Percentiles rank a stretch among this genome's conserved stretches.
These are phyloP conservation scores for Alternaria sp. DNA, from an alignment of 2,329 filamentous ascomycete species.

Conservation along the genomic window DNA sequence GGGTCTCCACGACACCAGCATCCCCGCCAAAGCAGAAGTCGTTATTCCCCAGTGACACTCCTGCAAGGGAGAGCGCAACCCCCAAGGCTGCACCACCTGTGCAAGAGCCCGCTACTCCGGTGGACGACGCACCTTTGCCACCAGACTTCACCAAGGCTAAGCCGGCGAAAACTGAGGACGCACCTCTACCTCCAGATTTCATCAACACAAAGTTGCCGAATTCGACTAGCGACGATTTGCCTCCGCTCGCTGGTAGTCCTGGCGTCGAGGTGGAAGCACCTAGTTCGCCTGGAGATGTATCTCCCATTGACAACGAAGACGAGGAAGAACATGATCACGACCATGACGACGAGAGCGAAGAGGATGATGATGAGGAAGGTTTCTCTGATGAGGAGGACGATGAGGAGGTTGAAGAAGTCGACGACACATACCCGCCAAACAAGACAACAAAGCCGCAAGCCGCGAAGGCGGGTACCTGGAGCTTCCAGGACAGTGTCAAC, in stretches of 20 bases:
- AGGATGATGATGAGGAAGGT: conserved; percentile 46
- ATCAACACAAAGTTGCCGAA: conserved; percentile 36
- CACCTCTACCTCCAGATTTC: conserved; percentile 47
- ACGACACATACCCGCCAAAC: conserved; percentile 47
- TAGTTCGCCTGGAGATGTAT: conserved; percentile 42
- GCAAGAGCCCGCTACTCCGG: conserved; percentile 31
- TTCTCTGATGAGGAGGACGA: conserved; percentile 51
- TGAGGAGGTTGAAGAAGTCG: conserved; percentile 49
- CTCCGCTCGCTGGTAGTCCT: conserved; percentile 57
- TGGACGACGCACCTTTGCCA: conserved; percentile 47
- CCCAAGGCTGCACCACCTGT: conserved; percentile 43
- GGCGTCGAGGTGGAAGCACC: conserved; percentile 51
- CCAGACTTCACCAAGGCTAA: conserved; percentile 43
- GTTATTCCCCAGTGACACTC: conserved; percentile 28
- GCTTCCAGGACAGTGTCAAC: conserved; percentile 30
- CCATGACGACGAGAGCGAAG: conserved; percentile 51
- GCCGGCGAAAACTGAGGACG: conserved; percentile 34
- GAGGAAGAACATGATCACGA: conserved; percentile 37
- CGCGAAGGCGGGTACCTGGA: conserved; percentile 14
- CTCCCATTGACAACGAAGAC: conserved; percentile 37
- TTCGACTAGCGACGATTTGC: conserved; percentile 47
- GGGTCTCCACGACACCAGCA: conserved; percentile 47
- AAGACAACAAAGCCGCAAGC: conserved; percentile 22
- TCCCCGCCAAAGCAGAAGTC: conserved; percentile 34
- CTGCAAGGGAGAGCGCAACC: conserved; percentile 24